These are phyloP conservation scores for Neobulgaria alba DNA, from an alignment of 2,329 filamentous ascomycete species.

Conservation along the genomic window DNA sequence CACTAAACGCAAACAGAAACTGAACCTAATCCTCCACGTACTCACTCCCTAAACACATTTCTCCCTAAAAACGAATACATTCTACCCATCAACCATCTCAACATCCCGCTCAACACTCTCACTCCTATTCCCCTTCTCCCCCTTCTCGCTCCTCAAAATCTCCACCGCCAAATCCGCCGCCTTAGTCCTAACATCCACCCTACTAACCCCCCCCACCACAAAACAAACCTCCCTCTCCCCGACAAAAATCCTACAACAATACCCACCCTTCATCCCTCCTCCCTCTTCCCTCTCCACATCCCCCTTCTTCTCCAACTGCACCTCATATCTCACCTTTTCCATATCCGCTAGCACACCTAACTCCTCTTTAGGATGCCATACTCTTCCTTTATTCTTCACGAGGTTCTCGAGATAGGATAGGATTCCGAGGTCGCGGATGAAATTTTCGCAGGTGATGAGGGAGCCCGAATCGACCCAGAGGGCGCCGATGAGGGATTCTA, in stretches of 20 bases:
- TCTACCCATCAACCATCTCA: neutral
- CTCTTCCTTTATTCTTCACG: constrained; percentile 47
- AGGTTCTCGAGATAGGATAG: constrained; percentile 53
- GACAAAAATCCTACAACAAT: constrained; percentile 41
- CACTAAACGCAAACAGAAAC: no score
- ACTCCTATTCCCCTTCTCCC: constrained; percentile 1
- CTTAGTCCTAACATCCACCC: constrained; percentile 44
- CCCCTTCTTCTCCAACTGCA: constrained; percentile 23
- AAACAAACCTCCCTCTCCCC: constrained; percentile 38
- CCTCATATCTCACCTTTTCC: constrained; percentile 46
- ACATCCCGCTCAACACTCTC: constrained; percentile 1
- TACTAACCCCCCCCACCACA: constrained; percentile 38
- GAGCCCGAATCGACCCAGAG: constrained; percentile 73
- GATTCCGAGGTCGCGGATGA: constrained; percentile 59
- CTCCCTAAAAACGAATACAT: no score
- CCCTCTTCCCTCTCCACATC: neutral
- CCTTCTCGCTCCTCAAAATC: constrained; percentile 18
- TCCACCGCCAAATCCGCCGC: constrained; percentile 46
- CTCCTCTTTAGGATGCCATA: constrained; percentile 58
- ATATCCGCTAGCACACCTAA: constrained; percentile 49
- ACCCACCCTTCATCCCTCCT: constrained; percentile 16
- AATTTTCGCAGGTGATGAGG: constrained; percentile 45
- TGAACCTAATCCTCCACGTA: no score
- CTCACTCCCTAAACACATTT: no score
- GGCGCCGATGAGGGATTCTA: constrained; percentile 74